Conservation (phyloP, 192 early-diverging fungal genomes). For the Umbelopsis isabellina region DNA sequence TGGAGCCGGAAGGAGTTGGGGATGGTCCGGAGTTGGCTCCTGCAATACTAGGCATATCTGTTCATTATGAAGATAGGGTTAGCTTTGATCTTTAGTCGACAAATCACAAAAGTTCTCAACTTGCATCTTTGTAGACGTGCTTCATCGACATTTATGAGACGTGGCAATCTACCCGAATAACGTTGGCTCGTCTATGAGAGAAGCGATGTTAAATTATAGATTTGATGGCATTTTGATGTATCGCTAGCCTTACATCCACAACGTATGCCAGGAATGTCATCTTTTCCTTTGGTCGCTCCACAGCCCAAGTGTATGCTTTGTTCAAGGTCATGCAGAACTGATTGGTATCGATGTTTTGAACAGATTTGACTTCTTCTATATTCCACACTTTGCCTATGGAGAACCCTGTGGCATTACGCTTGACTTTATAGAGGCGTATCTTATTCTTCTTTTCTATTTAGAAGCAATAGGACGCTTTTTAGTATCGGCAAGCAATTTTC, state of each 20-base stretch:
- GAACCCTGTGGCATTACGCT: constrained; percentile 51
- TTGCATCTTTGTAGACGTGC: constrained; percentile 41
- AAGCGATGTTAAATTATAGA: not conserved
- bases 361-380: constrained; percentile 53
- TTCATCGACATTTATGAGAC: constrained; percentile 56
- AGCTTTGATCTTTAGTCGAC: not conserved
- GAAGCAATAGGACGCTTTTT: not conserved
- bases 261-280: constrained; percentile 50
- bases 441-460: constrained; percentile 46
- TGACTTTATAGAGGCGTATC: constrained; percentile 55
- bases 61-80: not conserved
- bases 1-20: constrained; percentile 12
- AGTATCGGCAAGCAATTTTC: not conserved
- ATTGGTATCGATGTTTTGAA: constrained; percentile 53
- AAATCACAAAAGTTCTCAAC: constrained; percentile 8
- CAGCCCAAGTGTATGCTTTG: constrained; percentile 56
- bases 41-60: constrained; percentile 12
- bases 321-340: constrained; percentile 54
- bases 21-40: constrained; percentile 3
- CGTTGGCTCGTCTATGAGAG: constrained; percentile 44
- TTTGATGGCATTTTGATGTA: not conserved
- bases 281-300: constrained; percentile 49
- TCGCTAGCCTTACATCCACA: constrained; percentile 29
- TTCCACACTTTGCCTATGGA: constrained; percentile 58
- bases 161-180: constrained; percentile 46